Evolutionary conservation across 139 green algal species (phyloP).

Genomic region (Chlamydomonas schloesseri): DNA sequence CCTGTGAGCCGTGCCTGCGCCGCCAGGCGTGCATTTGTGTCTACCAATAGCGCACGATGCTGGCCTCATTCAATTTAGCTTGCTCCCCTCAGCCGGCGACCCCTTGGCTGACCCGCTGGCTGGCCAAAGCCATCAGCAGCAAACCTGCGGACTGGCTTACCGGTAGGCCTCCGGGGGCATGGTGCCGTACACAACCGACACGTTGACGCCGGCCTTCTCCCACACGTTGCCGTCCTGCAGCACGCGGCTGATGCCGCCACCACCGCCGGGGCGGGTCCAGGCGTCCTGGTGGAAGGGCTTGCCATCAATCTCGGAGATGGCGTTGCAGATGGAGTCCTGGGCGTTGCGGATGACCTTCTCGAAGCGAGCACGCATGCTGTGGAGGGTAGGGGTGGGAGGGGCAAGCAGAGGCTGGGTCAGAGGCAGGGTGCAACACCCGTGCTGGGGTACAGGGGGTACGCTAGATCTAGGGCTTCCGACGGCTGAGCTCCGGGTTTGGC

Average conservation of each 20-base stretch:
- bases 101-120: no score
- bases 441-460: background rate
- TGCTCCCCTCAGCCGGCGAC: no score
- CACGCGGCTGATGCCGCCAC: conserved; percentile 97
- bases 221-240: conserved; percentile 92
- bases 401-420: background rate
- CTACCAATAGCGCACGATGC: no score
- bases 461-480: background rate
- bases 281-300: conserved; percentile 93
- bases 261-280: conserved; percentile 91
- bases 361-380: conserved; percentile 85
- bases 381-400: background rate
- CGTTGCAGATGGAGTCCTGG: conserved; percentile 92
- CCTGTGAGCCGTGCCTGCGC: no score
- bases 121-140: no score
- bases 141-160: no score
- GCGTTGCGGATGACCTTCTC: conserved; percentile 87
- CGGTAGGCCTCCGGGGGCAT: conserved; percentile 98
- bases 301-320: conserved; percentile 94
- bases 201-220: conserved; percentile 96
- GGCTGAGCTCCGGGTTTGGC: background rate
- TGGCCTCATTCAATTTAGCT: no score
- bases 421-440: background rate
- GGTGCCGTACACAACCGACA: conserved; percentile 96
- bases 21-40: no score